Percentiles rank a stretch among this genome's conserved stretches.
Conservation (phyloP, 1,284 basidiomycete genomes). For the Ceratobasidium sp. region DNA sequence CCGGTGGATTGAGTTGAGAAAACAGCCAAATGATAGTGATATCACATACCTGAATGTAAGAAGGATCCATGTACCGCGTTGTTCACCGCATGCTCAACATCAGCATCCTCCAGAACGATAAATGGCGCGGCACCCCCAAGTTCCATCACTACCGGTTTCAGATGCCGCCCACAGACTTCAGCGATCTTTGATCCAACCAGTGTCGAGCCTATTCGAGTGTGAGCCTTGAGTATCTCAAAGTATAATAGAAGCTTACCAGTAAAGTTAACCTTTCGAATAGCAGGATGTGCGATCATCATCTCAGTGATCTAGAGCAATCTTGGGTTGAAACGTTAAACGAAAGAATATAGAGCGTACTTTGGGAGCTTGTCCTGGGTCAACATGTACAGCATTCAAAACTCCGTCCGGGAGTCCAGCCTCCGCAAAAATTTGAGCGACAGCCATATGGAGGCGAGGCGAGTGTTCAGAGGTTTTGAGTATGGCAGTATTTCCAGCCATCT, state of each 20-base stretch:
- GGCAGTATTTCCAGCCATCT: conserved; percentile 59
- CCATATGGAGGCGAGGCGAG: conserved; percentile 44
- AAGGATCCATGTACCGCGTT: conserved; percentile 45
- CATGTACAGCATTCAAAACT: conserved; percentile 61
- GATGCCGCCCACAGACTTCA: conserved; percentile 58
- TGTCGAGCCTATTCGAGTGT: conserved; percentile 59
- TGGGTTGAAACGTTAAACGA: background rate
- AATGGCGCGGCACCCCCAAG: conserved; percentile 63
- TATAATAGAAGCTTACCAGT: background rate
- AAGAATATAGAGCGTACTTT: conserved; percentile 48
- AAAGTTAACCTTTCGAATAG: conserved; percentile 53
- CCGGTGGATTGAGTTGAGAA: conserved; percentile 52
- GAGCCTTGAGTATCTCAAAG: background rate
- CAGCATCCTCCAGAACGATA: conserved; percentile 61
- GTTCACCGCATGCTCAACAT: conserved; percentile 59
- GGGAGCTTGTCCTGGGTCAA: conserved; percentile 57
- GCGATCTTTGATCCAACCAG: conserved; percentile 58
- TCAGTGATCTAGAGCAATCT: conserved; percentile 51
- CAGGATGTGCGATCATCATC: conserved; percentile 57
- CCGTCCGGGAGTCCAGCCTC: conserved; percentile 62
- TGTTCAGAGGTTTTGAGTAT: conserved; percentile 55
- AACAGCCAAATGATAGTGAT: background rate
- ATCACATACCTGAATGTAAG: conserved; percentile 41
- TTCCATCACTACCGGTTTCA: conserved; percentile 60
- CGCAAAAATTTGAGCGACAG: conserved; percentile 44